Evolutionary conservation across 2,329 filamentous ascomycete species (phyloP), one percentile per base, ranked within the genome.

Genomic region (Sporothrix dimorphospora): DNA sequence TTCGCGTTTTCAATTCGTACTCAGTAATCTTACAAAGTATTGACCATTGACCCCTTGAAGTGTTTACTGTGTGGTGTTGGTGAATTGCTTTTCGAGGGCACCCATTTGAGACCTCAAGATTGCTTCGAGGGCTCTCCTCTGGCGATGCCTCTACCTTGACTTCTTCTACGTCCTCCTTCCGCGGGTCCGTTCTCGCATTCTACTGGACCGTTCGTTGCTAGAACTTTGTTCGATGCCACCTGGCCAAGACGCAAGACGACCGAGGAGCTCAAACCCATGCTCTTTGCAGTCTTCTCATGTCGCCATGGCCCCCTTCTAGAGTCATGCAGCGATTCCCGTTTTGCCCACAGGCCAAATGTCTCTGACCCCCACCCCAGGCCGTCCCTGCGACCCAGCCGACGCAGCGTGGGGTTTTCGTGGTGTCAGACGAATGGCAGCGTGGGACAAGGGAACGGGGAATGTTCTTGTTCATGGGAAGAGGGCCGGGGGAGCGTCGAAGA

Each of bases 341-440:
- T 16, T 21, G 55, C n/a, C 34, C n/a, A 30, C 19, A 12, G 14
- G 30, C 57, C 57, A 38, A 42, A n/a, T 55, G 65, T 42, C 66
- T 69, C 30, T 70, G 68, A 70, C 68, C 68, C 68, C 68, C 68
- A 70, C 53, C 21, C 53, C 47, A 24, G 53, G 9, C 69, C 27
- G 40, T 47, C 68, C 38, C 27, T 21, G 11, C 9, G 51, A 63
- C 57, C 57, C 57, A 40, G 57, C 57, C 12, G 59, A 16, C 40
- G 38, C 51, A 61, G 68, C 68, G 68, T 63, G 69, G 69, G 55
- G 69, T 47, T 63, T 70, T 70, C 53, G 69, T 70, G 55, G 69
- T 70, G 69, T 70, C 69, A 70, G 55, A 61, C 69, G 69, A 70
- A 70, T 59, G 38, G 68, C 51, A 70, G 38, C 53, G 68, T 59